These are phyloP conservation scores for Penicillium sp. DNA, from an alignment of 2,329 filamentous ascomycete species.

Conservation along the genomic window DNA sequence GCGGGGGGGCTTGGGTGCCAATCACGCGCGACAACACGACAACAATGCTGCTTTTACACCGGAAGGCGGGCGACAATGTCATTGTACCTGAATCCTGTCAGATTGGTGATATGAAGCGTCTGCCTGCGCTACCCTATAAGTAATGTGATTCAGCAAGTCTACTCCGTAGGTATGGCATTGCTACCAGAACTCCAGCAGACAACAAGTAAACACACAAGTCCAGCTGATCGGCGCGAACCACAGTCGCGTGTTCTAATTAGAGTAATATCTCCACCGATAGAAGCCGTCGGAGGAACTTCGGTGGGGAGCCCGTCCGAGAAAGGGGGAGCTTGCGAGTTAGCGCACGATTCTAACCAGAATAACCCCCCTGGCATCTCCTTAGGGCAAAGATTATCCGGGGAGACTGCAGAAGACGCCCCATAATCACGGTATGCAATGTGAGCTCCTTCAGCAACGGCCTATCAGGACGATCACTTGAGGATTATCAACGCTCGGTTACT, in stretches of 20 bases:
- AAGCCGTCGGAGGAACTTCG: neutral
- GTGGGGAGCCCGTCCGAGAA: neutral
- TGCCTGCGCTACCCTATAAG: slow-evolving; percentile 52
- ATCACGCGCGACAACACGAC: too few relatives aligned
- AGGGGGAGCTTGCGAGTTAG: too few relatives aligned
- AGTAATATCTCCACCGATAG: neutral
- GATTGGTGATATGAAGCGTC: too few relatives aligned
- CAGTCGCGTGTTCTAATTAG: neutral
- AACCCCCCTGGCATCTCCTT: slow-evolving; percentile 19
- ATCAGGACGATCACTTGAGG: too few relatives aligned
- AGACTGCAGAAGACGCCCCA: neutral
- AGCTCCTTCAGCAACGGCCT: too few relatives aligned
- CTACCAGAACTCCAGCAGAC: too few relatives aligned
- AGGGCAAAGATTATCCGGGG: slow-evolving; percentile 18
- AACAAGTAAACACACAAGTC: too few relatives aligned
- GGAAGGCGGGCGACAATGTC: slow-evolving; percentile 85
- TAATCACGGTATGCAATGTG: too few relatives aligned
- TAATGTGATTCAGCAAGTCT: slow-evolving; percentile 37
- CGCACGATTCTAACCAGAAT: neutral
- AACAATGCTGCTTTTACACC: slow-evolving; percentile 50
- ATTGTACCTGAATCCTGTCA: slow-evolving; percentile 65
- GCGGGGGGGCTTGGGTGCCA: slow-evolving; percentile 42
- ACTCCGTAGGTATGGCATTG: too few relatives aligned
- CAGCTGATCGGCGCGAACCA: neutral
- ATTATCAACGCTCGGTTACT: slow-evolving; percentile 10